Base-by-base conservation (phyloP, 371 early-diverging fungal genomes). In the Mortierella sp. region DNA sequence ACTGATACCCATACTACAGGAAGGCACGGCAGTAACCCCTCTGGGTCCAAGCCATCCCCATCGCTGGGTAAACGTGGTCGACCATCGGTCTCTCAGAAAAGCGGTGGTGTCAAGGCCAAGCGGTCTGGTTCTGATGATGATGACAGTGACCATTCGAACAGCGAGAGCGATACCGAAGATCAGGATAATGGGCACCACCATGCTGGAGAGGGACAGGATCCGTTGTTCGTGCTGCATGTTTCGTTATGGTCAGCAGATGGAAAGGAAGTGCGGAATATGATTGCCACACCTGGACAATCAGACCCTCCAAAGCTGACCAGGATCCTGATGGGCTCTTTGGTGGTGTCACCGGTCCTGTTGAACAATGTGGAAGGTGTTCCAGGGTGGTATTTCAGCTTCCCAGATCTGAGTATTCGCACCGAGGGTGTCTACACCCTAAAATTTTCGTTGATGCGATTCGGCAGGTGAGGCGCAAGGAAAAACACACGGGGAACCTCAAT, bases 311-410 rank as follows among this genome's bases (percentile, higher is more conserved):
- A 88, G 69, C 82, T 84, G 54, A 89, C 89, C 16, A 80, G 89
- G 46, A 89, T 90, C 14, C 66, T 90, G 56, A 89, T 90, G 89
- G 95, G 95, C 0, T 91, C 93, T 14, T 80, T 93, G 39, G 93
- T 93, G 3, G 92, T 93, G 14, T 93, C 94, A 10, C 89, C 93
- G 10, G 89, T 90, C 61, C 65, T 92, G 24, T 72, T 95, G 34
- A 90, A 90, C 61, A 90, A 93, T 61, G 79, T 88, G 10, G 83
- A 90, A 48, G 89, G 89, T 30, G 85, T 87, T 58, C 91, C 88
- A 39, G 95, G 94, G 0, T 87, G 91, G 54, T 95, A 92, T 68
- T 97, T 97, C 81, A 95, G 94, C 39, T 97, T 96, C 72, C 95
- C 95, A 2, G 96, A 96, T 64, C 79, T 97, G 42, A 90, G 91